Percentiles rank a stretch among this genome's conserved stretches.
These are phyloP conservation scores for Abrus precatorius DNA, from an alignment of 306 rosid genomes.

Conservation along the genomic window DNA sequence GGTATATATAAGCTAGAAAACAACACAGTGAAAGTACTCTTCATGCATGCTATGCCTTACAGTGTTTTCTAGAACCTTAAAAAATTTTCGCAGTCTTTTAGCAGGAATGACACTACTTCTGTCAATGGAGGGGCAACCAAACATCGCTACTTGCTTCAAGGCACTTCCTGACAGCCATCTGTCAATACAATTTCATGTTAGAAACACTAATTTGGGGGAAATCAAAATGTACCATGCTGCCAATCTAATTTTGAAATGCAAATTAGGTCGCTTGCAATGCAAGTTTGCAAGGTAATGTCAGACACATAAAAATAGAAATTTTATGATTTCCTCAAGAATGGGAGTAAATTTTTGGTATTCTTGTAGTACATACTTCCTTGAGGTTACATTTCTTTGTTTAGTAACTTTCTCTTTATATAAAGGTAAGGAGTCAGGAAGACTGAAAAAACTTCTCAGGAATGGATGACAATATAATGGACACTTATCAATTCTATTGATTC, in stretches of 20 bases:
- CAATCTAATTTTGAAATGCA: not conserved
- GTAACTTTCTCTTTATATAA: too few species aligned
- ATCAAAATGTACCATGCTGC: not conserved
- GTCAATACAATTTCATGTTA: slow-evolving; percentile 48
- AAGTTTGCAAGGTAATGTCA: too few species aligned
- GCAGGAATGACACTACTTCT: slow-evolving; percentile 59
- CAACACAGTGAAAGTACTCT: not conserved
- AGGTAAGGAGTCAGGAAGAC: too few species aligned
- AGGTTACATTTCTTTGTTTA: too few species aligned
- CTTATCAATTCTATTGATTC: not conserved
- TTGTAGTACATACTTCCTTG: too few species aligned
- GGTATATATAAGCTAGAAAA: slow-evolving; percentile 23
- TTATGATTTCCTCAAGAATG: slow-evolving; percentile 18
- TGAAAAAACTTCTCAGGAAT: too few species aligned
- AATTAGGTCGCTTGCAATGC: too few species aligned
- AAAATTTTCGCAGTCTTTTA: slow-evolving; percentile 71
- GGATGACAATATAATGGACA: not conserved
- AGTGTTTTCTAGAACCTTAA: slow-evolving; percentile 68
- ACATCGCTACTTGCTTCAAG: slow-evolving; percentile 67
- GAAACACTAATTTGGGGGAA: not conserved
- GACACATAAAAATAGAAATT: slow-evolving; percentile 13
- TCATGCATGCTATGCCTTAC: slow-evolving; percentile 48
- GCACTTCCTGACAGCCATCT: slow-evolving; percentile 90
- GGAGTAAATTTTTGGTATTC: too few species aligned
- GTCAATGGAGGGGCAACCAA: slow-evolving; percentile 74